phyloP scores from a whole-genome alignment of 352 stramenopile species.

The Phytopythium vexans region DNA sequence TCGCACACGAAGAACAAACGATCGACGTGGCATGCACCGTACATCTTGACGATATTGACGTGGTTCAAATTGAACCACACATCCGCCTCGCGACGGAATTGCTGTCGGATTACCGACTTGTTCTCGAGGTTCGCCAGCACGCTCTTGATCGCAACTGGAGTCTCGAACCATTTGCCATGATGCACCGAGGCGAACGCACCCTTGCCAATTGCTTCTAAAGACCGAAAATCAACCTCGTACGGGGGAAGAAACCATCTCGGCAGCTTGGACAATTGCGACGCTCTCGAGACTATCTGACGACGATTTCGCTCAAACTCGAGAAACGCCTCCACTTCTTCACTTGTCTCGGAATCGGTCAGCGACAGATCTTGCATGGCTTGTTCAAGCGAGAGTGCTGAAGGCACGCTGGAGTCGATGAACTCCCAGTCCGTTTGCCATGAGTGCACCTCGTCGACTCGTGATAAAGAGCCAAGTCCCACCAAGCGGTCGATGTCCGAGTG shows the following conservation, averaged over 20 bases:
- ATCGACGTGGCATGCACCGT: constrained; percentile 27
- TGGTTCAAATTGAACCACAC: constrained; percentile 31
- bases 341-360: too few relatives aligned
- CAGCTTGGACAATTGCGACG: not conserved
- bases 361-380: too few relatives aligned
- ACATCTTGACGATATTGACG: constrained; percentile 29
- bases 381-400: too few relatives aligned
- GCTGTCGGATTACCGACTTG: not conserved
- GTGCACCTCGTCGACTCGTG: too few relatives aligned
- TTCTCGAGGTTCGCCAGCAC: constrained; percentile 3
- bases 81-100: constrained; percentile 27
- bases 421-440: too few relatives aligned
- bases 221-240: constrained; percentile 26
- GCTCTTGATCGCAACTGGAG: constrained; percentile 26
- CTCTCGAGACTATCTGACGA: too few relatives aligned
- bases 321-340: too few relatives aligned
- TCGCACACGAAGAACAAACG: constrained; percentile 36
- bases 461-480: too few relatives aligned
- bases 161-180: constrained; percentile 22
- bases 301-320: not conserved
- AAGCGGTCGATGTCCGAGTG: too few relatives aligned
- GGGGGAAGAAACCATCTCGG: constrained; percentile 25
- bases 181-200: constrained; percentile 20
- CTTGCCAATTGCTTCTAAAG: constrained; percentile 14
- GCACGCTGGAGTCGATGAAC: too few relatives aligned